These are phyloP conservation scores for Saccharum hybrid DNA, from an alignment of 202 grass and related monocot species.

Conservation along the genomic window DNA sequence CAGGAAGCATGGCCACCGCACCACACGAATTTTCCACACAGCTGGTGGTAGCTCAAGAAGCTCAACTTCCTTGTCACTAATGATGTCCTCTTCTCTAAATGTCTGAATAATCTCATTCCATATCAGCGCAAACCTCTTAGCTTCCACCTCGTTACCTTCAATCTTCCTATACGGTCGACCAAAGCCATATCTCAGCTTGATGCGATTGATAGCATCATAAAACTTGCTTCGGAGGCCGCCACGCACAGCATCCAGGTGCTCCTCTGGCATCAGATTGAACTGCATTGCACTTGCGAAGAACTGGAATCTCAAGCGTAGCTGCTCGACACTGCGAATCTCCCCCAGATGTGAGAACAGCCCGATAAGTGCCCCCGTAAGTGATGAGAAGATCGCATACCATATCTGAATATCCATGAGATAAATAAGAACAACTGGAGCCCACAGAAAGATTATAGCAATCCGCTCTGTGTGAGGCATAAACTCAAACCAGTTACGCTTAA, in stretches of 20 bases:
- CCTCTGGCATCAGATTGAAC: conserved; percentile 92
- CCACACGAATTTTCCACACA: conserved; percentile 81
- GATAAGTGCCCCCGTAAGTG: conserved; percentile 74
- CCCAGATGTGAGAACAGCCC: conserved; percentile 93
- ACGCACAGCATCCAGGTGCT: conserved; percentile 44
- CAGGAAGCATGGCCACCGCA: conserved; percentile 90
- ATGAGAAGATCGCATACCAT: conserved; percentile 93
- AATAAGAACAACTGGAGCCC: conserved; percentile 85
- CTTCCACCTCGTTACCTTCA: conserved; percentile 70
- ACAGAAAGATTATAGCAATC: conserved; percentile 75
- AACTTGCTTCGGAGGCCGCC: conserved; percentile 63
- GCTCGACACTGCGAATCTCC: conserved; percentile 89
- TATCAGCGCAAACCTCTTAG: conserved; percentile 84
- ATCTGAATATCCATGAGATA: conserved; percentile 99
- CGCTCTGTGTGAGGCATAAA: conserved; percentile 88
- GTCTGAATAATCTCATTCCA: conserved; percentile 96
- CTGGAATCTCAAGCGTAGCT: conserved; percentile 88
- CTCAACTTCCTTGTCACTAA: conserved; percentile 86
- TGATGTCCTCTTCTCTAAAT: conserved; percentile 94
- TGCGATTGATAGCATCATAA: conserved; percentile 74
- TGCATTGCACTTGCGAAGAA: conserved; percentile 97
- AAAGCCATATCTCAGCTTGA: conserved; percentile 90
- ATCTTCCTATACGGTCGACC: conserved; percentile 91
- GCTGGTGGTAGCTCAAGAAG: conserved; percentile 87
- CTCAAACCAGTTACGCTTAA: conserved; percentile 80